Base-by-base conservation (phyloP, 202 grass and related monocot species). In the Cymbopogon flexuosus region DNA sequence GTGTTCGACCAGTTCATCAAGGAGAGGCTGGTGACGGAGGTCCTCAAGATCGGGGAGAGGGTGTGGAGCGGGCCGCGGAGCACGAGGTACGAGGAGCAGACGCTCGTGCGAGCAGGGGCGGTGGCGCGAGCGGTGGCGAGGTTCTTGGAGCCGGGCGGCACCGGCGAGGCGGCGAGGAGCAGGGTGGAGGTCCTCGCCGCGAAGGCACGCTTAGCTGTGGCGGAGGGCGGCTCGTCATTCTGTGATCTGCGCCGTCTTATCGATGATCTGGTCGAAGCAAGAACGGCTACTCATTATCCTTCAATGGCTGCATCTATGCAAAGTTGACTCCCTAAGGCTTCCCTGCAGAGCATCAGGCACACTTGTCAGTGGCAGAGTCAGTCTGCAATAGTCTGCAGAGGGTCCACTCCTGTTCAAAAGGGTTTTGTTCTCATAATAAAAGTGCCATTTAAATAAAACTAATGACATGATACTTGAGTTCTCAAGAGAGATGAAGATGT, bases 1-100 rank as follows among this genome's bases (percentile, higher is more conserved):
- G 89, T 90, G 62, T 90, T 84, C 52, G 93, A 92, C 51, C 39
- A 69, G 66, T 69, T 69, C 66, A 69, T 69, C 39, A 8, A 57
- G 52, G 52, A 57, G 19, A 0, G 52, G 52, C 52, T 57, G 52
- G 52, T 57, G n/a, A 57, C 52, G n/a, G 52, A 57, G 0, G 52
- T 57, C 0, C 52, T 22, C 52, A 0, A 0, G 52, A 22, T 57
- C 52, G 52, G 52, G n/a, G n/a, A 57, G n/a, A n/a, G 52, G 1
- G 52, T 57, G 7, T 57, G 52, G 52, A 57, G 19, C 52, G 52
- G 52, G 19, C 2, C 52, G 3, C 8, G 86, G 57, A 61, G 86
- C 70, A 35, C 18, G 11, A 79, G 34, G 6, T 59, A 49, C 5
- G 69, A 30, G 37, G 62, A 76, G 36, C 51, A 78, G 21, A 76